phyloP scores from a whole-genome alignment of 495 filamentous ascomycete genomes.

The Tuber calosporum region DNA sequence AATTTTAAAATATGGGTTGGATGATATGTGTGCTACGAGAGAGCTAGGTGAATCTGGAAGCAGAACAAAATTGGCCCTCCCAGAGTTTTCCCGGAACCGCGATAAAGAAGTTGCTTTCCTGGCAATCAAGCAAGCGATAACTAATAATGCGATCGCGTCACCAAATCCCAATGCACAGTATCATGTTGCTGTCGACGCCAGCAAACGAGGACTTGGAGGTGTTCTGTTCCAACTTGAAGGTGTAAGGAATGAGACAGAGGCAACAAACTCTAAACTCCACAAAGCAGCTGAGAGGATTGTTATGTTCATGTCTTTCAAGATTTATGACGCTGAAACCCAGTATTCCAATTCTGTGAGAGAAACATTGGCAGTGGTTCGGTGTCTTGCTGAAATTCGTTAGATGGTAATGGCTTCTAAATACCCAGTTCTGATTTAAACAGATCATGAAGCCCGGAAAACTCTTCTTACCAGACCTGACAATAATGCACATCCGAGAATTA shows the following conservation, averaged over 20 bases:
- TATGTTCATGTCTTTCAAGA: background rate
- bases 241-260: background rate
- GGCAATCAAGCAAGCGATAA: background rate
- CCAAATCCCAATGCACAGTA: background rate
- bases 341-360: background rate
- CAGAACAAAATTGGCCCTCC: fast-evolving
- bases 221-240: conserved; percentile 6
- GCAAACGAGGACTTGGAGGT: background rate
- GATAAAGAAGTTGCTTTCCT: background rate
- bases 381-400: background rate
- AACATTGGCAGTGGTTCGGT: background rate
- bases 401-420: background rate
- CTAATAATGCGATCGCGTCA: background rate
- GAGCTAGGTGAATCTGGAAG: background rate
- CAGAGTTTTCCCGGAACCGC: background rate
- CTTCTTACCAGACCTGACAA: background rate
- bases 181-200: background rate
- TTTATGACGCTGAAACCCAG: background rate
- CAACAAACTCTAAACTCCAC: background rate
- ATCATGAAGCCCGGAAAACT: background rate
- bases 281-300: background rate
- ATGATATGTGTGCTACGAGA: background rate
- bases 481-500: background rate
- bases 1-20: background rate
- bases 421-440: background rate